Base-by-base conservation (phyloP, 176 grass and related monocot species). In the Zoysia pacifica region DNA sequence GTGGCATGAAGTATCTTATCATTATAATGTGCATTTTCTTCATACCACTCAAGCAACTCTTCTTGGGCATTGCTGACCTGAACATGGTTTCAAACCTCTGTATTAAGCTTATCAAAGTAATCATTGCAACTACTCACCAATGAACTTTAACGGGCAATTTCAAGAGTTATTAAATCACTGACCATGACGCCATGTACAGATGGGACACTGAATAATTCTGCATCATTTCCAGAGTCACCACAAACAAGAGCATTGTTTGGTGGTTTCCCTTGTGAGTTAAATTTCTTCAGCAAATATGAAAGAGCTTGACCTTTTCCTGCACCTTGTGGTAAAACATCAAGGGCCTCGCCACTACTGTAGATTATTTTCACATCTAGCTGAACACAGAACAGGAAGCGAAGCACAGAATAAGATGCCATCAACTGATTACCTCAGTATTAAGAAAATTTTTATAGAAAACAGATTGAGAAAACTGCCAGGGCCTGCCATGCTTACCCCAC, bases 351-450 rank as follows among this genome's bases (percentile, higher is more conserved):
- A 35, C 83, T 89, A 47, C 89, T 97, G 75, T 94, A 94, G 65
- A 94, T 87, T 85, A 97, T 97, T 84, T 94, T 94, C 70, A 94
- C 95, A 90, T 97, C 81, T 79, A 94, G 69, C 94, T 97, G 81
- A 51, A 74, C 74, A 84, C 4, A 70, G 64, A 13, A 51, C 60
- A 76, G 28, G 65, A 86, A 73, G 46, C 8, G 46, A 28, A 45
- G 48, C 2, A 28, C 38, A 76, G 50, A 78, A 53, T 7, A 48
- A 70, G 62, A 77, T 16, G 81, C 3, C 37, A 76, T 4, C 61
- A 66, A 66, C 10, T 15, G 65, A 37, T 75, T 75, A 7, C 5
- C 38, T 46, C 18, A 45, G 1, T 54, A 43, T 65, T 8, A 65
- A 61, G 0, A 41, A 63, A 65, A 8, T 4, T 45, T n/a, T 9